These are phyloP conservation scores for Datisca glomerata DNA, from an alignment of 306 rosid species.

Conservation along the genomic window DNA sequence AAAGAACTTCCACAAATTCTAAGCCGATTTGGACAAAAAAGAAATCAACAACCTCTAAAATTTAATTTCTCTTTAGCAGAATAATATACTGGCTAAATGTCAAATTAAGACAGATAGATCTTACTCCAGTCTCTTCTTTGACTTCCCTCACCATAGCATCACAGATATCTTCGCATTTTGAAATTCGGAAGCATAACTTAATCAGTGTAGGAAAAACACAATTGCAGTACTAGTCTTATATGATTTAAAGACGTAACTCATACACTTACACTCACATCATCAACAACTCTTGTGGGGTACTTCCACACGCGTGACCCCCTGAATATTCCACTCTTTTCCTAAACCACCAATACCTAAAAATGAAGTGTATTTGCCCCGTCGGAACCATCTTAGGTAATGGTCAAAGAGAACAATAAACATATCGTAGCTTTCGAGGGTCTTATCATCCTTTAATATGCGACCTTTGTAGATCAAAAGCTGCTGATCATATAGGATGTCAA, in stretches of 20 bases:
- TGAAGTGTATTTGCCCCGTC: too few species aligned
- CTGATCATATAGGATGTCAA: slow-evolving; percentile 34
- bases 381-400: too few species aligned
- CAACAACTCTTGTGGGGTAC: slow-evolving; percentile 75
- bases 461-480: slow-evolving; percentile 45
- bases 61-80: background rate
- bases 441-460: slow-evolving; percentile 43
- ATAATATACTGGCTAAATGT: slow-evolving; percentile 4
- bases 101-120: slow-evolving; percentile 10
- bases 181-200: slow-evolving; percentile 9
- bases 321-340: slow-evolving; percentile 58
- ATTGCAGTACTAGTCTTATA: background rate
- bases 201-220: slow-evolving; percentile 12
- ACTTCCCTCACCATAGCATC: slow-evolving; percentile 77
- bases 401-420: too few species aligned
- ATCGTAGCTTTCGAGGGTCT: slow-evolving; percentile 33
- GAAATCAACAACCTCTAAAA: slow-evolving; percentile 13
- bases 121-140: slow-evolving; percentile 90
- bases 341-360: slow-evolving; percentile 68
- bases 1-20: slow-evolving; percentile 66
- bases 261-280: slow-evolving; percentile 35
- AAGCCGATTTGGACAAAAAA: slow-evolving; percentile 57
- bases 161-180: slow-evolving; percentile 72
- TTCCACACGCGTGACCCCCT: slow-evolving; percentile 63
- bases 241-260: slow-evolving; percentile 6